Evolutionary conservation across 306 rosid genomes (phyloP).

Genomic region (Pyrus betulifolia): DNA sequence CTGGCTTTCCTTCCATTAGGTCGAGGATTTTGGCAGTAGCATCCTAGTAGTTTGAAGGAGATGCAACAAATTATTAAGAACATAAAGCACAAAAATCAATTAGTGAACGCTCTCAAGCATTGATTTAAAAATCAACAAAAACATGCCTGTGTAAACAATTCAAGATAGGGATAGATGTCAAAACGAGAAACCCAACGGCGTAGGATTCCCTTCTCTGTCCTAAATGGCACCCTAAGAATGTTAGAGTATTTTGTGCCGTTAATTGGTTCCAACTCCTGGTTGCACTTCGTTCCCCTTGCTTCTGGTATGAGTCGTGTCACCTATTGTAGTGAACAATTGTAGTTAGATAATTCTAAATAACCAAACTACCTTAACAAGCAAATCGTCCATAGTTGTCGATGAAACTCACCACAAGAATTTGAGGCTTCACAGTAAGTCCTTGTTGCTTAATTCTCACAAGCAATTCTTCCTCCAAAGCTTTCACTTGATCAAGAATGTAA

Average conservation of each 20-base stretch:
- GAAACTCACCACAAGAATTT: constrained; percentile 72
- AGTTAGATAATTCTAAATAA: background rate
- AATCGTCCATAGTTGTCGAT: background rate
- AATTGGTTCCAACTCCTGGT: constrained; percentile 67
- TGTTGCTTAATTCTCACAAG: constrained; percentile 62
- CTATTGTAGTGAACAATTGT: constrained; percentile 21
- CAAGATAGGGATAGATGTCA: constrained; percentile 82
- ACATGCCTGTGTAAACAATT: constrained; percentile 66
- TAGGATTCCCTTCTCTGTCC: constrained; percentile 52
- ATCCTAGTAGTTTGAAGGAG: constrained; percentile 35
- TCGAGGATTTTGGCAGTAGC: constrained; percentile 57
- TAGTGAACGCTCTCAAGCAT: background rate
- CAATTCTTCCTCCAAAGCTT: constrained; percentile 76
- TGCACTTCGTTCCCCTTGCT: constrained; percentile 78
- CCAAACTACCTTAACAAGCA: background rate
- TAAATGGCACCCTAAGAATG: constrained; percentile 79
- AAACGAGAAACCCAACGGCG: constrained; percentile 87
- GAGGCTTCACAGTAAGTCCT: constrained; percentile 72
- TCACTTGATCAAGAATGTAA: constrained; percentile 89
- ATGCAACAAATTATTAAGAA: background rate
- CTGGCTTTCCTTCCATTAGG: constrained; percentile 71
- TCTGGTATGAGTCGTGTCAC: constrained; percentile 87
- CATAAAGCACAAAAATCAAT: background rate
- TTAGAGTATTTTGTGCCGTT: constrained; percentile 65
- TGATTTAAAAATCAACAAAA: background rate